Evolutionary conservation across 73 alveolate species (phyloP), one percentile per base, ranked within the genome.

Genomic region (Symbiodinium pilosum): DNA sequence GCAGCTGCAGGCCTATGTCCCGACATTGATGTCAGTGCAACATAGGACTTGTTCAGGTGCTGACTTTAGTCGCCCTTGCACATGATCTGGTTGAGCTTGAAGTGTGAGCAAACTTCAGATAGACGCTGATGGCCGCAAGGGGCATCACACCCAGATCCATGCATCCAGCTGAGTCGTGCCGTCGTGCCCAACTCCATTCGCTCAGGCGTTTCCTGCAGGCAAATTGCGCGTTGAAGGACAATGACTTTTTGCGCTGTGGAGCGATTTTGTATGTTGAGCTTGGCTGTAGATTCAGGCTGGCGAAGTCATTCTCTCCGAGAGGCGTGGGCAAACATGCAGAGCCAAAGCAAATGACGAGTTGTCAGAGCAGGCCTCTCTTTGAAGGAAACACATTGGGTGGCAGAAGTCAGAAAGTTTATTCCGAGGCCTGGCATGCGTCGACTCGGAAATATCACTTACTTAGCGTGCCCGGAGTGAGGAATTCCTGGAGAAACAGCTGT

Each of bases 401-500:
- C 54, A 77, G 77, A 16, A 88, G 95, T 54, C 86, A 59, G 71
- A 77, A 88, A 81, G 95, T 88, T 47, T 88, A 88, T 44, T 88
- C 73, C 43, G 43, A 56, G 77, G 95, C 86, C 42, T 9, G 85
- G 73, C 73, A 54, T 54, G 73, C 26, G 12, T 54, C 26, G 71
- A 54, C 18, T 54, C 71, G 26, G 71, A 54, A 24, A 54, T 54
- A 30, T n/a, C 34, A 24, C 30, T n/a, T n/a, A n/a, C n/a, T n/a
- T n/a, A n/a, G n/a, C n/a, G n/a, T n/a, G n/a, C n/a, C n/a, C n/a
- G 73, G 20, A 26, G 28, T 3, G 18, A 64, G 81, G 81, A 34
- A 28, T 64, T 64, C 30, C 81, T 64, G 38, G 81, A 64, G 81
- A 64, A 64, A 38, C 81, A 64, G 81, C 38, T 64, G 81, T 64